Percentiles rank a stretch among this genome's conserved stretches.
These are phyloP conservation scores for Malassezia equina DNA, from an alignment of 1,284 basidiomycete species.

Conservation along the genomic window DNA sequence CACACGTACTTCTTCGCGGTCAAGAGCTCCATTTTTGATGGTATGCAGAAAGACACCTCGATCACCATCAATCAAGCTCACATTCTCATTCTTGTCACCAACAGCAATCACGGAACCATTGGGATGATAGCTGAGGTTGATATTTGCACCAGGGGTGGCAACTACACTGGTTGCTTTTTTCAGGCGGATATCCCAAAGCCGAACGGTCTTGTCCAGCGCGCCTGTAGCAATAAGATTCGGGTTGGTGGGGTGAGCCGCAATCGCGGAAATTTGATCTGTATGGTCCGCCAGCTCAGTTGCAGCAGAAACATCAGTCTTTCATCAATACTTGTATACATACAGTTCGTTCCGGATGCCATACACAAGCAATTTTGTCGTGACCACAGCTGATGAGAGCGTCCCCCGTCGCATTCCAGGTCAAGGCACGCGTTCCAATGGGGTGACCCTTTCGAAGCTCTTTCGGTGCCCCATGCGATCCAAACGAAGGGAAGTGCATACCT, in stretches of 20 bases:
- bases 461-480: neutral
- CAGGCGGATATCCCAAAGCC: slow-evolving; percentile 36
- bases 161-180: neutral
- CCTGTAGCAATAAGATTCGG: slow-evolving; percentile 36
- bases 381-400: slow-evolving; percentile 33
- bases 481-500: slow-evolving; percentile 8
- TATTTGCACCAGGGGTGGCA: slow-evolving; percentile 27
- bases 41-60: slow-evolving; percentile 19
- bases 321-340: slow-evolving; percentile 5
- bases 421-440: slow-evolving; percentile 23
- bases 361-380: slow-evolving; percentile 22
- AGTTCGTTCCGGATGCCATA: slow-evolving; percentile 36
- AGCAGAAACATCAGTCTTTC: slow-evolving; percentile 24
- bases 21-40: slow-evolving; percentile 13
- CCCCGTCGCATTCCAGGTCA: slow-evolving; percentile 36
- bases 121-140: slow-evolving; percentile 38
- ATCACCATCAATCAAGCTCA: slow-evolving; percentile 28
- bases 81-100: slow-evolving; percentile 36
- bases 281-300: slow-evolving; percentile 38
- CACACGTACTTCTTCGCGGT: slow-evolving; percentile 9
- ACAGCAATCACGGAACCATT: slow-evolving; percentile 29
- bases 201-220: slow-evolving; percentile 30
- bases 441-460: slow-evolving; percentile 27
- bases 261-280: slow-evolving; percentile 35
- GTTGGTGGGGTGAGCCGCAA: slow-evolving; percentile 30